Evolutionary conservation across 1,284 basidiomycete species (phyloP).

Genomic region (Irpex rosettiformis): DNA sequence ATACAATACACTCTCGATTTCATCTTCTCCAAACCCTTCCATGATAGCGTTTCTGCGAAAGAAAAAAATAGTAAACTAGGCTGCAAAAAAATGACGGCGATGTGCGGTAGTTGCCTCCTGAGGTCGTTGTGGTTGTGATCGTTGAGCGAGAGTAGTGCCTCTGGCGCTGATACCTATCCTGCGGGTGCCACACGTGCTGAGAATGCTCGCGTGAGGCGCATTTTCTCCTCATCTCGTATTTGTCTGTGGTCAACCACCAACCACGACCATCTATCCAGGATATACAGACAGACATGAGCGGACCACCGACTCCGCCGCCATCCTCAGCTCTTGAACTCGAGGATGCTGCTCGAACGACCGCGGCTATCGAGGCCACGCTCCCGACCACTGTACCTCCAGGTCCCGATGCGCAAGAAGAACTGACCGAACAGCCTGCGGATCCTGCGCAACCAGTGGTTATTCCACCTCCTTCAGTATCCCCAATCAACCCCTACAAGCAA

Average conservation of each 20-base stretch:
- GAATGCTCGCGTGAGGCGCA: background rate
- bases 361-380: constrained; percentile 21
- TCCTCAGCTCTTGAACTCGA: constrained; percentile 50
- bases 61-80: background rate
- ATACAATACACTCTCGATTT: constrained; percentile 83
- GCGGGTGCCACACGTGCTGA: constrained; percentile 2
- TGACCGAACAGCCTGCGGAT: constrained; percentile 3
- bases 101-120: constrained; percentile 4
- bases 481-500: constrained; percentile 18
- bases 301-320: constrained; percentile 58
- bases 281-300: constrained; percentile 38
- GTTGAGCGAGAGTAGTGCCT: background rate
- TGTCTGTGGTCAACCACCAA: background rate
- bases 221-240: background rate
- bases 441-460: constrained; percentile 15
- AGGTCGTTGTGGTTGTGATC: constrained; percentile 3
- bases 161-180: background rate
- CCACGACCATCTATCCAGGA: background rate
- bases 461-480: constrained; percentile 9
- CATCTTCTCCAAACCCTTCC: constrained; percentile 58
- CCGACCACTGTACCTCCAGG: constrained; percentile 18
- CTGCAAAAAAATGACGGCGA: background rate
- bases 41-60: constrained; percentile 27
- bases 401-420: background rate
- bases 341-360: constrained; percentile 32